Evolutionary conservation across 1,284 basidiomycete genomes (phyloP), one percentile per base, ranked within the genome.

Genomic region (Austroboletus rostrupii): DNA sequence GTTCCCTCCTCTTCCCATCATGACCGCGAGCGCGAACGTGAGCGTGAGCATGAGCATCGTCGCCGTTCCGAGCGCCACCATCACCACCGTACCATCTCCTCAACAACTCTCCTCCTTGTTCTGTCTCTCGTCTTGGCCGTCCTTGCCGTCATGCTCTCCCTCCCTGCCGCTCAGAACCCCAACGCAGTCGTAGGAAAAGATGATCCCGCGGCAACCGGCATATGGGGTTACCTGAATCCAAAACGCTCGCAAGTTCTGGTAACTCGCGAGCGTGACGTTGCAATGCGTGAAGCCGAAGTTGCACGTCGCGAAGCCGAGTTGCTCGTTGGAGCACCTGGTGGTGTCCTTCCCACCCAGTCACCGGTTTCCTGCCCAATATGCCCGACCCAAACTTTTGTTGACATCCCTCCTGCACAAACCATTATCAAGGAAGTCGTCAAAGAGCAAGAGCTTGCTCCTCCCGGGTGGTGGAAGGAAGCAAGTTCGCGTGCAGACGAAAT

Each of bases 361-460:
- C 72, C 77, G 5, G 52, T 71, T 39, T 50, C 69, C 1, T 87
- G 87, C 65, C 75, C 86, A 1, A 51, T 75, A 1, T 89, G 86
- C 59, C 67, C 74, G 14, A 62, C 73, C 3, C 59, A 73, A 6
- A 80, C 81, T 0, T 67, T 78, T 26, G 60, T 78, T 16, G 79
- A 85, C 47, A 71, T 72, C 10, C 73, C 75, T 21, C 86, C 88
- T 3, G 70, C 74, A 0, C 86, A 89, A 58, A 90, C 88, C 5
- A 77, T 91, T 58, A 87, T 90, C 70, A 89, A 90, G 67, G 89
- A 91, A 61, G 79, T 91, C 47, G 79, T 90, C 53, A 87, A 85
- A 60, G 88, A 91, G 61, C 86, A 87, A 58, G 81, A 81, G 5
- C 75, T 88, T 49, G 79, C 82, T 16, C 82, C 85, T 45, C 85